Conservation (phyloP, 2,329 filamentous ascomycete species). For the Ophiognomonia clavigignenti-juglandacearum region DNA sequence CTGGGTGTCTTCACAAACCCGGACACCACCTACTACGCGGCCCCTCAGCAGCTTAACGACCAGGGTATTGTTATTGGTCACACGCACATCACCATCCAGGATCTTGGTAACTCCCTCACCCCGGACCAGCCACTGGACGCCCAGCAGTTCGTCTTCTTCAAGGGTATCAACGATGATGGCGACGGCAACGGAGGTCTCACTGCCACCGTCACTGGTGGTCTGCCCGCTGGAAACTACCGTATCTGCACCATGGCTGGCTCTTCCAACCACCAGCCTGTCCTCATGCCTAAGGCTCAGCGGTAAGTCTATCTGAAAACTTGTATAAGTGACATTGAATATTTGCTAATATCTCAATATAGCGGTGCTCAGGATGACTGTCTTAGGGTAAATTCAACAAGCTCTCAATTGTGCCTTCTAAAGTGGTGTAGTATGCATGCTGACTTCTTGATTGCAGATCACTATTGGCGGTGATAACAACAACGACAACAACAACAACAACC, state of each 20-base stretch:
- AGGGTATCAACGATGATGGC: slow-evolving; percentile 60
- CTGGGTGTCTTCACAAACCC: slow-evolving; percentile 60
- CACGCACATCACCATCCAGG: slow-evolving; percentile 55
- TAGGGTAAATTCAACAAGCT: slow-evolving; percentile 48
- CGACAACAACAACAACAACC: slow-evolving; percentile 21
- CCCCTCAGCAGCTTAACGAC: slow-evolving; percentile 48
- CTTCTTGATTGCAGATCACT: slow-evolving; percentile 8
- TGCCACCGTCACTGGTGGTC: slow-evolving; percentile 51
- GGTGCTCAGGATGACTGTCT: slow-evolving; percentile 63
- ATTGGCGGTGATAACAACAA: slow-evolving; percentile 14
- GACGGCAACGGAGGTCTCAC: slow-evolving; percentile 50
- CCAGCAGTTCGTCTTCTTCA: slow-evolving; percentile 56
- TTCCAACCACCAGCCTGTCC: slow-evolving; percentile 62
- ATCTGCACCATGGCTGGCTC: slow-evolving; percentile 59
- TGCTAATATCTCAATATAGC: slow-evolving; percentile 22
- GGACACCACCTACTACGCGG: slow-evolving; percentile 54
- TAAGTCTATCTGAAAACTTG: neutral
- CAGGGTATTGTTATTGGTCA: slow-evolving; percentile 51
- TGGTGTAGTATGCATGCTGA: neutral
- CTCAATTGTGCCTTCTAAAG: too few species aligned
- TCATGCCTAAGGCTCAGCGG: slow-evolving; percentile 61
- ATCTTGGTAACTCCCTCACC: slow-evolving; percentile 45
- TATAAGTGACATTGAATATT: neutral
- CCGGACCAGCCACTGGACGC: slow-evolving; percentile 49
- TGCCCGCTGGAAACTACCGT: slow-evolving; percentile 59